Evolutionary conservation across 2,329 filamentous ascomycete genomes (phyloP).

Genomic region (Verticillium zaregamsianum): DNA sequence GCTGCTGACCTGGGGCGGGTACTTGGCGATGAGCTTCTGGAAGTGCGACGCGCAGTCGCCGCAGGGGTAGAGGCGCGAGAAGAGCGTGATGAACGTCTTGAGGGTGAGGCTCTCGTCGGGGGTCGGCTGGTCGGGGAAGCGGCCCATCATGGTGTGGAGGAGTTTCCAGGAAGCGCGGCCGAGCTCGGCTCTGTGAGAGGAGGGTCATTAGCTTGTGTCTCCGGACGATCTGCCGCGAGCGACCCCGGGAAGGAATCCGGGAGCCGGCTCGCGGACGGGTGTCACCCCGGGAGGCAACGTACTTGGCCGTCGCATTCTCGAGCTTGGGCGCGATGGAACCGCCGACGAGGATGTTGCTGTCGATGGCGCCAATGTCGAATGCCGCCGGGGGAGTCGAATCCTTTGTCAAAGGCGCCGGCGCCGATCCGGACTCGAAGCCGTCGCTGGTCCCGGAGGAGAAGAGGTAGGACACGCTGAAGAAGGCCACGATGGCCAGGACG

Average conservation of each 20-base stretch:
- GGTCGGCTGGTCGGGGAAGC: slow-evolving; percentile 63
- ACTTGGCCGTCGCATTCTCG: slow-evolving; percentile 79
- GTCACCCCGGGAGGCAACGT: slow-evolving; percentile 19
- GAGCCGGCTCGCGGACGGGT: not conserved
- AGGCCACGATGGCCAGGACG: slow-evolving; percentile 48
- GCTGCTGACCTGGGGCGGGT: slow-evolving; percentile 61
- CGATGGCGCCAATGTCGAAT: slow-evolving; percentile 37
- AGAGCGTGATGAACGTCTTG: slow-evolving; percentile 61
- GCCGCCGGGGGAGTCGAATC: slow-evolving; percentile 9
- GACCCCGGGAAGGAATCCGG: not conserved
- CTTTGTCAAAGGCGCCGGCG: slow-evolving; percentile 10
- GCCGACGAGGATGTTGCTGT: slow-evolving; percentile 54
- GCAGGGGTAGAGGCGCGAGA: slow-evolving; percentile 66
- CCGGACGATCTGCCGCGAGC: not conserved
- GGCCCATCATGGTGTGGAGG: slow-evolving; percentile 66
- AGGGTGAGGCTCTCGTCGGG: slow-evolving; percentile 59
- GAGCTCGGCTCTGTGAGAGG: slow-evolving; percentile 50
- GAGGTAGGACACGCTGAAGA: slow-evolving; percentile 55
- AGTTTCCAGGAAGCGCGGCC: slow-evolving; percentile 67
- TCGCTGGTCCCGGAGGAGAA: slow-evolving; percentile 41
- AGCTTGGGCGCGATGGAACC: slow-evolving; percentile 75
- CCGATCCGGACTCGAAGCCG: not conserved
- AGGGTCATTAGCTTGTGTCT: not conserved
- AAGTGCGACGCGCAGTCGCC: slow-evolving; percentile 68
- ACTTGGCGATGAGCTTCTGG: slow-evolving; percentile 55